Conservation (phyloP, 257 asterid genomes). For the Paraleonurus japonicus region DNA sequence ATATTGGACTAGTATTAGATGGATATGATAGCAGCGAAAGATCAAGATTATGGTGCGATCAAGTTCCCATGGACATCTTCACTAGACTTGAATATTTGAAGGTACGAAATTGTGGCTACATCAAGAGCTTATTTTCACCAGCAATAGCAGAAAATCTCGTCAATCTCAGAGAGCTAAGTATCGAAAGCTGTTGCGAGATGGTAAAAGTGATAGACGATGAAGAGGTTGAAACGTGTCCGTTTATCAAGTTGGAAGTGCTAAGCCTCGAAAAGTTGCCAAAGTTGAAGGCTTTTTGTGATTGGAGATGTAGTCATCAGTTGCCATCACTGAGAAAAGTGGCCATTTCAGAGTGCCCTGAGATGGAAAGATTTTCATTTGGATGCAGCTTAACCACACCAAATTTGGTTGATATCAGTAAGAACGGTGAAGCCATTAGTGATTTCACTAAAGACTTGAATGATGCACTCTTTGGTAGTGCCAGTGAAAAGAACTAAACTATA, state of each 20-base stretch:
- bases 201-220: constrained; percentile 7
- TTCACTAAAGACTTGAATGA: no score
- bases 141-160: constrained; percentile 10
- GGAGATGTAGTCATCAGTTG: background rate
- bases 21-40: no score
- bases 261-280: background rate
- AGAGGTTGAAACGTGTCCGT: background rate
- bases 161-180: constrained; percentile 1
- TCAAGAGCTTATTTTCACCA: constrained; percentile 15
- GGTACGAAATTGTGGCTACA: background rate
- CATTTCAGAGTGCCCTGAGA: background rate
- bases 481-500: no score
- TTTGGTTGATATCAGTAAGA: background rate
- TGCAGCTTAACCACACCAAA: background rate
- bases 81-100: background rate
- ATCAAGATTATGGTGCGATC: no score
- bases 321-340: background rate
- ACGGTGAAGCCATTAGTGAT: no score
- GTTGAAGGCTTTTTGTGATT: background rate
- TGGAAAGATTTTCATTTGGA: background rate
- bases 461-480: no score
- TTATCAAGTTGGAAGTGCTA: constrained; percentile 8
- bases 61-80: constrained; percentile 6
- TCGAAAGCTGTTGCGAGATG: background rate
- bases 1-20: no score